A percentile compares a stretch with the other conserved stretches of the same genome.
phyloP scores from a whole-genome alignment of 2,329 filamentous ascomycete species.

The Stemphylium vesicarium region DNA sequence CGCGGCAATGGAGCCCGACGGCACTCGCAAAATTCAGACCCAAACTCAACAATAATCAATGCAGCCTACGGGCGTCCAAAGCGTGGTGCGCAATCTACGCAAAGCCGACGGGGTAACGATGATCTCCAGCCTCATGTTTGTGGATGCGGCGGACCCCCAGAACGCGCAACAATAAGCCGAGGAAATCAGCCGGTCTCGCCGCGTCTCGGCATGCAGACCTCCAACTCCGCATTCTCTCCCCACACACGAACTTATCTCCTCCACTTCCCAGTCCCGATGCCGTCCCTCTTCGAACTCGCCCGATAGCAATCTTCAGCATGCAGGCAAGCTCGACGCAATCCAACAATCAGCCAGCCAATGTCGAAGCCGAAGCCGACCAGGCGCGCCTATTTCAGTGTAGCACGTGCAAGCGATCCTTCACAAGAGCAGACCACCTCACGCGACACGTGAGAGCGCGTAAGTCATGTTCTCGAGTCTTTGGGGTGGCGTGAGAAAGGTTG shows the following conservation, averaged over 20 bases:
- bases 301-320: slow-evolving; percentile 22
- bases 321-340: slow-evolving; percentile 18
- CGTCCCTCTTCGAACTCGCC: slow-evolving; percentile 14
- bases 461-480: slow-evolving; percentile 14
- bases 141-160: no score
- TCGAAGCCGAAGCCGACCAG: slow-evolving; percentile 27
- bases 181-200: neutral
- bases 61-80: no score
- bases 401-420: slow-evolving; percentile 60
- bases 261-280: slow-evolving; percentile 31
- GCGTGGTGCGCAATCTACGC: no score
- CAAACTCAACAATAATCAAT: no score
- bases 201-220: neutral
- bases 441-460: slow-evolving; percentile 60
- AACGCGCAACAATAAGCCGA: slow-evolving; percentile 2
- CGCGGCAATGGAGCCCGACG: no score
- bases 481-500: neutral
- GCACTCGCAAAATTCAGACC: no score
- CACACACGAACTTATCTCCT: slow-evolving; percentile 23
- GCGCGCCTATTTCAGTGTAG: slow-evolving; percentile 56
- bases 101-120: no score
- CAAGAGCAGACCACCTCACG: slow-evolving; percentile 60
- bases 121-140: no score
- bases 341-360: slow-evolving; percentile 16
- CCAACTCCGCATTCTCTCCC: slow-evolving; percentile 19